Evolutionary conservation across 805 yeast species (phyloP), one percentile per base, ranked within the genome.

Genomic region (Barnettozyma populi): DNA sequence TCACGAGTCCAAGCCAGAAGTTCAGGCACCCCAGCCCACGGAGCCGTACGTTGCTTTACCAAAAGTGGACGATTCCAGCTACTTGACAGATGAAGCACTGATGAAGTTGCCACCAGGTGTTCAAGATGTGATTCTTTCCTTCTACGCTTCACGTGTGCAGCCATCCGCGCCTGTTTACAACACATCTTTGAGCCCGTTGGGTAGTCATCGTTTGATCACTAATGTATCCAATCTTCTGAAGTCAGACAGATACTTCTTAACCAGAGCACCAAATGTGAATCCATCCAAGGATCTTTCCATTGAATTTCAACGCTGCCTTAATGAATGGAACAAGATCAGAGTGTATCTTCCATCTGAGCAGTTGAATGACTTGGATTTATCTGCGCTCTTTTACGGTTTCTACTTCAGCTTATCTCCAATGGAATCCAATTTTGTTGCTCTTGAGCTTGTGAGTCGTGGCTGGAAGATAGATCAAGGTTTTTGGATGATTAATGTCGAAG

Each of bases 381-480:
- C 51, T 5, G 52, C 57, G 5, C 68, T 94, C 56, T 92, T 92
- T 58, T 94, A 88, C 71, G 86, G 90, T 37, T 94, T 90, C 69
- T 94, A 94, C 69, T 94, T 87, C 52, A 67, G 71, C 43, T 82
- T 79, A 57, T 86, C 86, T 19, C 74, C 85, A 11, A 82, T 81
- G 59, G 83, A 83, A 56, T 89, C 84, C 59, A 76, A 73, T 52
- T 68, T 82, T 44, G 86, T 96, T 1, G 90, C 95, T 5, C 73
- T 79, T 56, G 98, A 94, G 67, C 74, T 92, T 51, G 61, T 70
- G 51, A 74, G 74, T 52, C 76, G 97, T 57, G 86, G 90, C 37
- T 92, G 99, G 99, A 73, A 80, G 44, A 45, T 27, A 39, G 36
- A 45, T 6, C 44, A 36, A 21, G 36, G 23, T 7, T 10, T 16